Conservation (phyloP, 257 asterid species). For the Orobanche coerulescens region DNA sequence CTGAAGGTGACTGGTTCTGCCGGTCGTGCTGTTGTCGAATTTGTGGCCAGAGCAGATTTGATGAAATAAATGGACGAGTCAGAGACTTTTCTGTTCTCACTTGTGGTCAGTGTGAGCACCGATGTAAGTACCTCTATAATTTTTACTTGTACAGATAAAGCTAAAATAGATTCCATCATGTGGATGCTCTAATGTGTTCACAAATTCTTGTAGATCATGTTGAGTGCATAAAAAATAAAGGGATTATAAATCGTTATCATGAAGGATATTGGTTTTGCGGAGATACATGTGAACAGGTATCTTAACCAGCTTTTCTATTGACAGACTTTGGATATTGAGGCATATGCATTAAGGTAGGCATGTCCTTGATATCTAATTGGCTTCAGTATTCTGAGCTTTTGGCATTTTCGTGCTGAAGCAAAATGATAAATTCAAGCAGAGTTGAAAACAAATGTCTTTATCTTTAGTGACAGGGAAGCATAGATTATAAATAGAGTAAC, state of each 20-base stretch:
- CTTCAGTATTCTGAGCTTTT: background rate
- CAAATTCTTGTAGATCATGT: slow-evolving; percentile 50
- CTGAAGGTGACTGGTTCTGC: slow-evolving; percentile 97
- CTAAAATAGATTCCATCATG: background rate
- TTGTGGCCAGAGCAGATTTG: slow-evolving; percentile 42
- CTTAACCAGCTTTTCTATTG: slow-evolving; percentile 5
- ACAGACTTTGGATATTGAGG: background rate
- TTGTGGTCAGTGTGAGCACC: slow-evolving; percentile 74
- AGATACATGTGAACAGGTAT: slow-evolving; percentile 63
- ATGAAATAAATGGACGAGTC: slow-evolving; percentile 20
- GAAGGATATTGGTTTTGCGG: slow-evolving; percentile 64
- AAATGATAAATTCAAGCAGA: background rate
- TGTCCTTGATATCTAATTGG: slow-evolving; percentile 2
- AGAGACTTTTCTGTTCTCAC: slow-evolving; percentile 26
- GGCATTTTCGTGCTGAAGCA: background rate
- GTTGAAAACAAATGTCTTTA: background rate
- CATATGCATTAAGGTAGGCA: background rate
- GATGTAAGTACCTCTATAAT: slow-evolving; percentile 42
- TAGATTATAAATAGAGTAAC: background rate
- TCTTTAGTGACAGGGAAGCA: slow-evolving; percentile 9
- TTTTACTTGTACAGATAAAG: slow-evolving; percentile 15
- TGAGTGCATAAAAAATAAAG: slow-evolving; percentile 48
- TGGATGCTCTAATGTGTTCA: slow-evolving; percentile 19
- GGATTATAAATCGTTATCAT: slow-evolving; percentile 24
- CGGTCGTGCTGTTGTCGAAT: slow-evolving; percentile 83